Evolutionary conservation across 345 rosid genomes (phyloP), one percentile per base, ranked within the genome.

Genomic region (Excoecaria cochinchinensis): DNA sequence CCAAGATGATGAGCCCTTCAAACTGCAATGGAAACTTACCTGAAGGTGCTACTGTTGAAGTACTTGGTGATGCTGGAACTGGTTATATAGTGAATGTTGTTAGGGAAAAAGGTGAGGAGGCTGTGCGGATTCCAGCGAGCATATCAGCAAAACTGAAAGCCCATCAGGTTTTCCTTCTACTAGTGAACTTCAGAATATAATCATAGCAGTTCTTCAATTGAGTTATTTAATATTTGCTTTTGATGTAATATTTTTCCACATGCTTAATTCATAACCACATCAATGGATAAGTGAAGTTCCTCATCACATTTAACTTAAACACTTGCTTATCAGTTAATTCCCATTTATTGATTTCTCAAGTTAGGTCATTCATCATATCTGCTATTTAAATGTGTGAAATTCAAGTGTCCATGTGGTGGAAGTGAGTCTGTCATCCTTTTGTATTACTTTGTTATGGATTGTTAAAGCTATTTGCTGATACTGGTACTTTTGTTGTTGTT

Each of bases 81-180:
- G 99, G 99, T 76, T 92, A 89, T 84, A 86, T 96, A 82, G 97
- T 96, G 79, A 96, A 96, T 89, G 99, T 96, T 74, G 94, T 89
- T 77, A 89, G 99, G 88, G 99, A 96, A 82, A 86, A 87, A 76
- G 94, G 97, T 76, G 99, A 96, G 89, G 97, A 85, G 78, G 90
- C 95, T 80, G 97, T 92, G 79, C 88, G 98, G 84, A 81, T 96
- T 83, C 89, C 91, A 76, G 84, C 92, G 36, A 93, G 99, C 83
- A 87, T 93, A 86, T 90, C 99, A 5, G 84, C 90, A 52, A 92
- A 90, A 86, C 78, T 96, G 85, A 96, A 96, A 85, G 90, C 81
- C 57, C 99, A 96, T 83, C 99, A 96, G 99, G 99, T 96, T 79
- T 52, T 79, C 69, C 25, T 78, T 76, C 71, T 70, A 51, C 14